These are phyloP conservation scores for Wallacemonas rigidus DNA, from an alignment of 208 protist species.

Conservation along the genomic window DNA sequence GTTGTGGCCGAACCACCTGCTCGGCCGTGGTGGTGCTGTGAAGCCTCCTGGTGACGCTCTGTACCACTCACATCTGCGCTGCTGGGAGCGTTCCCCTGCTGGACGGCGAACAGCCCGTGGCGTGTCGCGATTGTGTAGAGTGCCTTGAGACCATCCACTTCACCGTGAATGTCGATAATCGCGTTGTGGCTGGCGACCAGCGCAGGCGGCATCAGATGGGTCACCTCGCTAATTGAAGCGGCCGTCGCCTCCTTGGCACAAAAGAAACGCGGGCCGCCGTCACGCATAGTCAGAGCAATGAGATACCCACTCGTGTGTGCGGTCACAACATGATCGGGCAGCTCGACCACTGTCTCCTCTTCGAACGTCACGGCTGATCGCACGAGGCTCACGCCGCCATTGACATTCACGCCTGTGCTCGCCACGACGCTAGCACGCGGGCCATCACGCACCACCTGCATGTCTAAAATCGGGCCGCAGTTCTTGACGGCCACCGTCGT, in stretches of 20 bases:
- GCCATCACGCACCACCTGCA: slow-evolving; percentile 51
- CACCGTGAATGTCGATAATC: background rate
- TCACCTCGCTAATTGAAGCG: slow-evolving; percentile 5
- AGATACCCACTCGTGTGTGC: slow-evolving; percentile 28
- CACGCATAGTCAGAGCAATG: slow-evolving; percentile 36
- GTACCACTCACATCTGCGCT: background rate
- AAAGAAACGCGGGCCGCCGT: slow-evolving; percentile 29
- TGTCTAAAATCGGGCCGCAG: slow-evolving; percentile 75
- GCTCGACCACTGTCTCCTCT: slow-evolving; percentile 23
- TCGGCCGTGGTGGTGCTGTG: no score
- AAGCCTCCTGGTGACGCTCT: no score
- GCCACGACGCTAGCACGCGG: slow-evolving; percentile 60
- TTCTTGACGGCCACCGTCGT: slow-evolving; percentile 51
- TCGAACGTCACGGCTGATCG: slow-evolving; percentile 60
- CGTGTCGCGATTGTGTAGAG: slow-evolving; percentile 11
- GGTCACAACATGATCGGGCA: slow-evolving; percentile 24
- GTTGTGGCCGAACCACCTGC: no score
- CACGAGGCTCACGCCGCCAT: slow-evolving; percentile 70
- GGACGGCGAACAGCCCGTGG: slow-evolving; percentile 2
- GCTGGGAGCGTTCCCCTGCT: background rate
- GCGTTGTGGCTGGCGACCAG: background rate
- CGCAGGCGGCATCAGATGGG: slow-evolving; percentile 5
- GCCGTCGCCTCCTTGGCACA: background rate
- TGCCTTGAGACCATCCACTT: background rate
- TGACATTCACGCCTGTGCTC: slow-evolving; percentile 58